A percentile compares a stretch with the other conserved stretches of the same genome.
Evolutionary conservation across 768 basidiomycete species (phyloP).

Genomic region (Psilocybe subaeruginosa): DNA sequence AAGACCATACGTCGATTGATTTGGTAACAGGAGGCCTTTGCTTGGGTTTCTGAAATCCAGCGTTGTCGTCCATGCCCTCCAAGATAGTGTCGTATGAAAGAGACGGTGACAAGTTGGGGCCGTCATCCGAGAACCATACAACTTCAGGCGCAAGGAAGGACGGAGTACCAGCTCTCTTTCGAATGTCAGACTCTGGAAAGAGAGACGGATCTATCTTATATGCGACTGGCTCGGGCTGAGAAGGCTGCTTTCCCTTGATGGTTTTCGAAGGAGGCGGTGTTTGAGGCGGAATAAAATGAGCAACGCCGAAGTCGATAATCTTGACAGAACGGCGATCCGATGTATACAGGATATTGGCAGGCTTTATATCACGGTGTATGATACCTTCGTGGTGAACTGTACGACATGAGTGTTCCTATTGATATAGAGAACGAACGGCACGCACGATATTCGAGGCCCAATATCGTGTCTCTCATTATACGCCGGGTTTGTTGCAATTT

Average conservation of each 20-base stretch:
- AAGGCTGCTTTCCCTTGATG: conserved; percentile 17
- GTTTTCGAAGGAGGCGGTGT: conserved; percentile 7
- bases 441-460: conserved; percentile 47
- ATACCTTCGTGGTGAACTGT: conserved; percentile 53
- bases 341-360: conserved; percentile 80
- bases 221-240: conserved; percentile 8
- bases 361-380: conserved; percentile 90
- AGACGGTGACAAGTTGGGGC: conserved; percentile 18
- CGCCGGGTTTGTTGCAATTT: conserved; percentile 40
- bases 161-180: conserved; percentile 43
- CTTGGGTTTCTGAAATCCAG: conserved; percentile 20
- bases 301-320: conserved; percentile 85
- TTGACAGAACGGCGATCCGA: conserved; percentile 63
- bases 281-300: conserved; percentile 32
- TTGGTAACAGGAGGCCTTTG: conserved; percentile 44
- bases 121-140: conserved; percentile 40
- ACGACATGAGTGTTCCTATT: neutral
- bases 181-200: conserved; percentile 41
- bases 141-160: conserved; percentile 49
- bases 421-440: neutral
- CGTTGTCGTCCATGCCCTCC: neutral
- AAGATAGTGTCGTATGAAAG: conserved; percentile 25
- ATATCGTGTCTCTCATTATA: conserved; percentile 43
- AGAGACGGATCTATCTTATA: conserved; percentile 30
- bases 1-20: conserved; percentile 50